Conservation (phyloP, 805 yeast species). For the Martiniozyma abietophila region DNA sequence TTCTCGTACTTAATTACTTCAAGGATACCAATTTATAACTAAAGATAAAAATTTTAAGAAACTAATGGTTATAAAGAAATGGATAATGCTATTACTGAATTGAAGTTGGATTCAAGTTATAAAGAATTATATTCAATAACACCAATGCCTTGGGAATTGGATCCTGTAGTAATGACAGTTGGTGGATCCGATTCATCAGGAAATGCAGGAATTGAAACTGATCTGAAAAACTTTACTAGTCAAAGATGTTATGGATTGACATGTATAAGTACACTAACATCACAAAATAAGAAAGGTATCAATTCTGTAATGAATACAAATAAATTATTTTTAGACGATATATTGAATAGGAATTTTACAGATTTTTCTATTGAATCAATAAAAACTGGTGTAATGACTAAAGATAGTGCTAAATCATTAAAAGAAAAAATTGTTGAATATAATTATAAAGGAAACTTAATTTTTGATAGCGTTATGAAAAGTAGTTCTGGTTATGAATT, state of each 20-base stretch:
- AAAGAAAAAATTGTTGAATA: slow-evolving; percentile 23
- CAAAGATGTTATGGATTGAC: slow-evolving; percentile 76
- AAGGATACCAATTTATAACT: too few species aligned
- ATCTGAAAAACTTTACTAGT: slow-evolving; percentile 68
- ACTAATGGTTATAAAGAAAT: too few species aligned
- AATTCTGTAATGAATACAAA: neutral
- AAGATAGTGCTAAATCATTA: slow-evolving; percentile 37
- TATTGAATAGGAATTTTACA: slow-evolving; percentile 9
- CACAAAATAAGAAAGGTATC: slow-evolving; percentile 55
- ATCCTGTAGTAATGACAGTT: slow-evolving; percentile 37
- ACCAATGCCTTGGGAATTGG: too few species aligned
- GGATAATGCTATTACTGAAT: too few species aligned
- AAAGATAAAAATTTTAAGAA: too few species aligned
- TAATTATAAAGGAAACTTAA: slow-evolving; percentile 18
- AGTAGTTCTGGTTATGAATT: slow-evolving; percentile 68
- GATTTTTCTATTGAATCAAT: slow-evolving; percentile 47
- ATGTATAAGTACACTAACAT: slow-evolving; percentile 70
- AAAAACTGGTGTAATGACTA: slow-evolving; percentile 72
- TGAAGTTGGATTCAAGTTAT: too few species aligned
- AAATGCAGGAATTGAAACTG: slow-evolving; percentile 93
- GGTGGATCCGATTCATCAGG: slow-evolving; percentile 87
- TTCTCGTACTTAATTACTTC: too few species aligned
- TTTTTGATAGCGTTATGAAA: slow-evolving; percentile 80
- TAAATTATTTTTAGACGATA: neutral
- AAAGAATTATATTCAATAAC: too few species aligned